These are phyloP conservation scores for Penicillium herquei DNA, from an alignment of 495 filamentous ascomycete genomes.

Conservation along the genomic window DNA sequence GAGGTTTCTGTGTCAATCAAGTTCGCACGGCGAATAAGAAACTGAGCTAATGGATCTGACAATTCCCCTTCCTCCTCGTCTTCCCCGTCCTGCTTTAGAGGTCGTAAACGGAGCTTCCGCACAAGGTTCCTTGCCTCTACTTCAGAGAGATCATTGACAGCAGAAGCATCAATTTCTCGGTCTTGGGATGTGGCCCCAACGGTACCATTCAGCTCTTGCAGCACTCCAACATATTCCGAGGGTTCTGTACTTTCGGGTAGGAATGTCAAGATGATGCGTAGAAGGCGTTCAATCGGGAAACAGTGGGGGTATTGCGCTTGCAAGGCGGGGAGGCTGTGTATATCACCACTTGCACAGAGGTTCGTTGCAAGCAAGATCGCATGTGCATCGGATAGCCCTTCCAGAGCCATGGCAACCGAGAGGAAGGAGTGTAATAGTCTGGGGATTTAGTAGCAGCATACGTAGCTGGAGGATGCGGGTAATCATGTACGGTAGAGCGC, in stretches of 20 bases:
- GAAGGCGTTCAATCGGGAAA: conserved; percentile 63
- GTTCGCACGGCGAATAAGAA: conserved; percentile 73
- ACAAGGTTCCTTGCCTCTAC: conserved; percentile 66
- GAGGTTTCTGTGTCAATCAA: conserved; percentile 78
- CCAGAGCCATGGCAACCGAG: conserved; percentile 38
- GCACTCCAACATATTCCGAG: conserved; percentile 57
- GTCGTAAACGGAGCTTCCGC: conserved; percentile 66
- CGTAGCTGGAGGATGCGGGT: conserved; percentile 11
- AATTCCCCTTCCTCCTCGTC: conserved; percentile 41
- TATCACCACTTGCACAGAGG: conserved; percentile 51
- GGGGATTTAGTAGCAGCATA: conserved; percentile 26
- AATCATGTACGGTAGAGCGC: conserved; percentile 32
- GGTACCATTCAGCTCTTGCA: conserved; percentile 50
- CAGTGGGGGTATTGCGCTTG: conserved; percentile 56
- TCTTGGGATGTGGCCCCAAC: conserved; percentile 11
- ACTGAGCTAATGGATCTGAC: conserved; percentile 61
- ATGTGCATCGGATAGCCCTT: conserved; percentile 46
- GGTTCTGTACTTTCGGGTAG: conserved; percentile 76
- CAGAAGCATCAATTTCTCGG: conserved; percentile 52
- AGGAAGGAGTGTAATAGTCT: conserved; percentile 13
- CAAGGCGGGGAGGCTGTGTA: conserved; percentile 60
- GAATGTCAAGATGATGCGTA: conserved; percentile 81
- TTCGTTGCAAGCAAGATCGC: conserved; percentile 48
- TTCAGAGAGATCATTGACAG: conserved; percentile 62
- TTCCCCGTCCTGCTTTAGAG: conserved; percentile 49